Evolutionary conservation across 1,284 basidiomycete species (phyloP), one percentile per base, ranked within the genome.

Genomic region (Puccinia polysora): DNA sequence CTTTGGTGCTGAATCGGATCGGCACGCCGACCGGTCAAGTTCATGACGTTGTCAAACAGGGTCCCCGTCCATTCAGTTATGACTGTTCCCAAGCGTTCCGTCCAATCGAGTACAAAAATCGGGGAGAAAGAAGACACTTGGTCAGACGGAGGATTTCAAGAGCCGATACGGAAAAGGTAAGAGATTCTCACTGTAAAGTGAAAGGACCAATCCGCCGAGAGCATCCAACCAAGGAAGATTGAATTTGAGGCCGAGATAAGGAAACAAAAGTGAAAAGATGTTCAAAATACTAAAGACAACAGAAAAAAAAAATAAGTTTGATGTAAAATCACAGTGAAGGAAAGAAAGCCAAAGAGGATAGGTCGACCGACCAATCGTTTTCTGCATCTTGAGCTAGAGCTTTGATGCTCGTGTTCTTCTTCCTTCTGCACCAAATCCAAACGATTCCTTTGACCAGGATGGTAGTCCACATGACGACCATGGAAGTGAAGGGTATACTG

Each of bases 211-310:
- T 45, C 83, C 83, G 15, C 82, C 83, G 6, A 83, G 77, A 2
- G 83, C 81, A 76, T 83, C 83, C 10, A 84, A 78, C 25, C 81
- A 75, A 0, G 74, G 75, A 73, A 73, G 70, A 10, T 75, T 74
- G 2, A 77, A 74, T 40, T 75, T 73, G n/a, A 73, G 59, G 30
- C 75, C 77, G 38, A 82, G 50, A 64, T 82, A 81, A 1, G 84
- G 84, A 75, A 85, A 85, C 28, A 83, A 77, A 18, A 85, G 80
- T 6, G 84, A 84, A 75, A 84, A 82, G 30, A 82, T 77, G 77
- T 85, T 85, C 78, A 85, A 82, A 50, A 82, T 82, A 12, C 81
- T 81, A 56, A 58, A 56, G 30, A 20, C 10, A 14, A 10, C 18
- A 36, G 30, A 56, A 4, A 20, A 36, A 8, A 5, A 38, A 2